Evolutionary conservation across 73 alveolate species (phyloP).

Genomic region (Blepharisma japonicum): DNA sequence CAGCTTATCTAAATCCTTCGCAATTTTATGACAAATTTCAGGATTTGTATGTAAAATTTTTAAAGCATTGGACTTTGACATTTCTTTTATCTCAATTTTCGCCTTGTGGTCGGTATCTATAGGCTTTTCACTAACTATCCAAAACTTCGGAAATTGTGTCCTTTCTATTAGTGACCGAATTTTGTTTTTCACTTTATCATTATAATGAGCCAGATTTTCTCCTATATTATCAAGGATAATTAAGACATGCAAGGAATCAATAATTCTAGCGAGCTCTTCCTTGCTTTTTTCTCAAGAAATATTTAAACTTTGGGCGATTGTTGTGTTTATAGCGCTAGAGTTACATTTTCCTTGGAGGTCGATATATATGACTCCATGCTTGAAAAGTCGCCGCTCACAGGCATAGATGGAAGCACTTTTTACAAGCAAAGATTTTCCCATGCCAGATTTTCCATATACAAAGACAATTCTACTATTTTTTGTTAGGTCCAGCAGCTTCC

Average conservation of each 20-base stretch:
- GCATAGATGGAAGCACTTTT: constrained; percentile 12
- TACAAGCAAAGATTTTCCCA: constrained; percentile 20
- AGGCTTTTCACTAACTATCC: not conserved
- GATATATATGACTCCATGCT: constrained; percentile 22
- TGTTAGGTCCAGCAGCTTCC: not conserved
- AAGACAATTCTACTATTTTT: not conserved
- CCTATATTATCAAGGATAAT: constrained; percentile 12
- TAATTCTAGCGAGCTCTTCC: not conserved
- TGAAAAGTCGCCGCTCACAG: constrained; percentile 27
- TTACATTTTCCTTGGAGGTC: not conserved
- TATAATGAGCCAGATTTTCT: not conserved
- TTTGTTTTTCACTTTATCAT: not conserved
- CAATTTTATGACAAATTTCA: not conserved
- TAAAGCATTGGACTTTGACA: not conserved
- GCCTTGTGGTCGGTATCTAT: not conserved
- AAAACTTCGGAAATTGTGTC: not conserved
- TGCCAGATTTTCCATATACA: constrained; percentile 11
- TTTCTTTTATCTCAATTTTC: not conserved
- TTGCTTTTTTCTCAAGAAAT: not conserved
- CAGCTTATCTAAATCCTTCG: not conserved
- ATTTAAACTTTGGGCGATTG: too few species aligned
- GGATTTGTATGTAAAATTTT: not conserved
- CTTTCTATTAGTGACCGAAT: not conserved
- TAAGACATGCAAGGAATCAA: not conserved
- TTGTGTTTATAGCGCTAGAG: not conserved